Percentiles rank a stretch among this genome's conserved stretches.
phyloP scores from a whole-genome alignment of 2,329 filamentous ascomycete genomes.

The Phaeophleospora eucalypticola region DNA sequence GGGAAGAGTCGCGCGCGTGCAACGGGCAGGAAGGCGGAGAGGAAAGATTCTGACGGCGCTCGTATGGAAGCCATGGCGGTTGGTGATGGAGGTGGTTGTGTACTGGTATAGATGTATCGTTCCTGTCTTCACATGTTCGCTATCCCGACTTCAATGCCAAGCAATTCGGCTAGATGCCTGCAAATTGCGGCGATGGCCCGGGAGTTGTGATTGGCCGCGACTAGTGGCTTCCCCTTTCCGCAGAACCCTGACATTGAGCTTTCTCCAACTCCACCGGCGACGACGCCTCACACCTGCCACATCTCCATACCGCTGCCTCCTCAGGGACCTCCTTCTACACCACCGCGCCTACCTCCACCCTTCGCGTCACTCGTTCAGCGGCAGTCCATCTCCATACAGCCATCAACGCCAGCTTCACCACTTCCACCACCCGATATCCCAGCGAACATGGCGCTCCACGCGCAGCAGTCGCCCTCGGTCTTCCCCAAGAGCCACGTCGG shows the following conservation, averaged over 20 bases:
- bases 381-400: neutral
- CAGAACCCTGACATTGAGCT: slow-evolving; percentile 14
- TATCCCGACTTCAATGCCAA: slow-evolving; percentile 1
- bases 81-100: slow-evolving; percentile 1
- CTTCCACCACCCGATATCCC: neutral
- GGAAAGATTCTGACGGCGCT: slow-evolving; percentile 38
- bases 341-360: slow-evolving; percentile 2
- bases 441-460: neutral
- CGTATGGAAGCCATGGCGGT: slow-evolving; percentile 37
- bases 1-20: slow-evolving; percentile 41
- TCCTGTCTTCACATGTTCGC: neutral
- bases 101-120: slow-evolving; percentile 1
- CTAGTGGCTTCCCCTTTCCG: slow-evolving; percentile 1
- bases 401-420: slow-evolving; percentile 3
- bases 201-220: slow-evolving; percentile 2
- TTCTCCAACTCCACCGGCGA: slow-evolving; percentile 1
- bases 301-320: slow-evolving; percentile 4
- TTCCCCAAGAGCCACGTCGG: slow-evolving; percentile 97
- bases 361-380: slow-evolving; percentile 8
- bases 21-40: slow-evolving; percentile 52
- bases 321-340: slow-evolving; percentile 7
- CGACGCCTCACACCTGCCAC: slow-evolving; percentile 4
- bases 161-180: neutral
- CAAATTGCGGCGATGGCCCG: neutral
- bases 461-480: slow-evolving; percentile 42